Conservation (phyloP, 345 rosid species). For the Anacardium occidentale region DNA sequence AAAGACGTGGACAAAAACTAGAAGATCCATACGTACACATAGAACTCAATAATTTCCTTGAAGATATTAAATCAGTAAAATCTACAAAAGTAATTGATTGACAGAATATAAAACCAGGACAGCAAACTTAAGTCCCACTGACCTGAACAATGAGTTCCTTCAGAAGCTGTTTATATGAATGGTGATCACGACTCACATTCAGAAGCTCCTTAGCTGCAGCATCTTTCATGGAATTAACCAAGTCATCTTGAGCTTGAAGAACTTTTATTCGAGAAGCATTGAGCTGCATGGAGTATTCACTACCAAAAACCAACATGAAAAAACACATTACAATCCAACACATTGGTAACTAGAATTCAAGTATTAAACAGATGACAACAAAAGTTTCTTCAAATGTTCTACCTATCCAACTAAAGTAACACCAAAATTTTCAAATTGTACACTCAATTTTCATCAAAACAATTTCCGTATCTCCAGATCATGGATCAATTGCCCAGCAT, state of each 20-base stretch:
- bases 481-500: too few relatives aligned
- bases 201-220: slow-evolving; percentile 79
- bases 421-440: background rate
- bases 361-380: background rate
- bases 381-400: background rate
- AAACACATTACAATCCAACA: background rate
- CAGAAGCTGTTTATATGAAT: slow-evolving; percentile 60
- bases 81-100: background rate
- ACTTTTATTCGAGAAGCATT: slow-evolving; percentile 95
- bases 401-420: background rate
- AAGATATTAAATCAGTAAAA: background rate
- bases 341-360: background rate
- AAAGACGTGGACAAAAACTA: background rate
- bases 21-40: background rate
- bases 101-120: background rate
- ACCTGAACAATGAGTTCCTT: slow-evolving; percentile 93
- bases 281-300: slow-evolving; percentile 98
- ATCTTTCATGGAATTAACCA: slow-evolving; percentile 82
- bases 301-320: slow-evolving; percentile 29
- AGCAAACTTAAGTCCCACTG: slow-evolving; percentile 11
- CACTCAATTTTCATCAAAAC: too few relatives aligned
- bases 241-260: slow-evolving; percentile 96
- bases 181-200: slow-evolving; percentile 57
- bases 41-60: slow-evolving; percentile 5
- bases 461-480: too few relatives aligned